Conservation (phyloP, 257 asterid genomes). For the Jacaranda mimosifolia region DNA sequence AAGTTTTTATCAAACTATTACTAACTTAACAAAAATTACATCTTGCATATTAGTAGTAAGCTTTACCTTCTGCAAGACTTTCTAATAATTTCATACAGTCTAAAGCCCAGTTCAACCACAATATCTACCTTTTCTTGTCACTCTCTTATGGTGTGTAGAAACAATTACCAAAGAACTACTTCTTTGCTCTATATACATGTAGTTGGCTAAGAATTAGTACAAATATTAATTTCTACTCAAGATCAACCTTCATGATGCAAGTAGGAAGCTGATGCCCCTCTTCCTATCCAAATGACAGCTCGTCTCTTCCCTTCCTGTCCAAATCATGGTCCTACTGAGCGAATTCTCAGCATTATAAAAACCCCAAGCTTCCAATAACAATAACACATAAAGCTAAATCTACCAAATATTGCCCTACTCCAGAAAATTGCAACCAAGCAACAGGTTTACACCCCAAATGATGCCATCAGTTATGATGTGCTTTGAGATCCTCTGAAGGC, state of each 20-base stretch:
- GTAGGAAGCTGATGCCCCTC: background rate
- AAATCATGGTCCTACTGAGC: background rate
- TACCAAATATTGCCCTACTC: background rate
- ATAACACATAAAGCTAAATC: background rate
- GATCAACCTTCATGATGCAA: background rate
- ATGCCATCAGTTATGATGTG: background rate
- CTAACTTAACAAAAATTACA: too few species aligned
- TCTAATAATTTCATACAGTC: background rate
- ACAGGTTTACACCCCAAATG: background rate
- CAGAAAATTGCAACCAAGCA: background rate
- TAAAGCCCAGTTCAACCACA: background rate
- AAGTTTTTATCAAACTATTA: background rate
- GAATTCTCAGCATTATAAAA: background rate
- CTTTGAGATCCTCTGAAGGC: background rate
- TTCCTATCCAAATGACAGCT: background rate
- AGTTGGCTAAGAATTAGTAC: background rate
- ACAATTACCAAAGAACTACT: background rate
- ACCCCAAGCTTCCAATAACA: background rate
- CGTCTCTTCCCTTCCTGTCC: too few species aligned
- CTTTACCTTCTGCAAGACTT: background rate
- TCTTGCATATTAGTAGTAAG: background rate
- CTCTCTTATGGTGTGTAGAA: background rate
- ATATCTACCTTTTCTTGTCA: too few species aligned
- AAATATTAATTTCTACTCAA: constrained; percentile 9
- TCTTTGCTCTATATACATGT: background rate